Evolutionary conservation across 192 early-diverging fungal species (phyloP), one percentile per base, ranked within the genome.

Genomic region (Phlyctochytrium arcticum): DNA sequence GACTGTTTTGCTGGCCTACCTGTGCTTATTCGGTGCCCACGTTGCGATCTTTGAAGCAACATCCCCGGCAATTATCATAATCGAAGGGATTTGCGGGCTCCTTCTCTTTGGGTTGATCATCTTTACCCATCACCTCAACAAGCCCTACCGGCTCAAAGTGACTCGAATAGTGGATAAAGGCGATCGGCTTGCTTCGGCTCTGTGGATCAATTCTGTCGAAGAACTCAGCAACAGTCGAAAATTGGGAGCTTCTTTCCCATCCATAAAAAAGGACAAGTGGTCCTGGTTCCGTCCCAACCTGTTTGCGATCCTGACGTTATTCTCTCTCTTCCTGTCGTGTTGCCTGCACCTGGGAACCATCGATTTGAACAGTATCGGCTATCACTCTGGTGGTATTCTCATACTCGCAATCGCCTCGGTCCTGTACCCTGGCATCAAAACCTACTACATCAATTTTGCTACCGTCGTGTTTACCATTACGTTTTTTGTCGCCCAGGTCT

Each of bases 191-290:
- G 32, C 26, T 24, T 33, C 27, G n/a, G 57, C 67, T 10, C 44
- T 68, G 21, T 68, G 67, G 67, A 54, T 68, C 39, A 55, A 37
- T 8, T 51, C 48, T 4, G 36, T 57, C 10, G 61, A 63, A 36
- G 61, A 63, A 31, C 21, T 63, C 17, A 21, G 2, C 12, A 26
- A 26, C 24, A n/a, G n/a, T n/a, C n/a, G n/a, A n/a, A n/a, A n/a
- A n/a, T n/a, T n/a, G n/a, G n/a, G n/a, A n/a, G n/a, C n/a, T n/a
- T n/a, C n/a, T n/a, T n/a, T n/a, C n/a, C n/a, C n/a, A n/a, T 30
- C 50, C 0, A 15, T 23, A 3, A 23, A 12, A 12, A 9, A 10
- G 17, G 57, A 60, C 46, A 19, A 8, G 50, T 69, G 59, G 61
- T 19, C 33, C 26, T 62, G 57, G 58, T 63, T 50, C 42, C 59